A percentile compares a stretch with the other conserved stretches of the same genome.
These are phyloP conservation scores for Arabis alpina DNA, from an alignment of 345 rosid genomes.

Conservation along the genomic window DNA sequence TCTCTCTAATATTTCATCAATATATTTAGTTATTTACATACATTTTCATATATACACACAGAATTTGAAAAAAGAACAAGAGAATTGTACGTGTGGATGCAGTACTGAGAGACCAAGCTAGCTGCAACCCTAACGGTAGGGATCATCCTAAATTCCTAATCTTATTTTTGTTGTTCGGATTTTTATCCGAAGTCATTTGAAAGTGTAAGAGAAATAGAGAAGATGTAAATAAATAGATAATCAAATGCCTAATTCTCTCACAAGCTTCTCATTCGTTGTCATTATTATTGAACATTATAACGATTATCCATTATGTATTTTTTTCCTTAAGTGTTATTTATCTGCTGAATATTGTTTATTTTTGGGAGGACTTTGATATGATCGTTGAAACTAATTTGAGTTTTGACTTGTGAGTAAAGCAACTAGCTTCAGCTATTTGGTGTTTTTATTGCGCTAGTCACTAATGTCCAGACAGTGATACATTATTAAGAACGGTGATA, in stretches of 20 bases:
- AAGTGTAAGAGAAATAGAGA: slow-evolving; percentile 32
- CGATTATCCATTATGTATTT: slow-evolving; percentile 23
- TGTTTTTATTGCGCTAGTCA: no score
- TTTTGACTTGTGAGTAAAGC: not conserved
- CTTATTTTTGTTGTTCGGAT: not conserved
- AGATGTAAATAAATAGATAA: slow-evolving; percentile 38
- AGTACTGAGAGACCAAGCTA: slow-evolving; percentile 32
- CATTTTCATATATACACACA: slow-evolving; percentile 40
- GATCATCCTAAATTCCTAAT: slow-evolving; percentile 25
- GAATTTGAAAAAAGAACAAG: slow-evolving; percentile 77
- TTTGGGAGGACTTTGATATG: not conserved
- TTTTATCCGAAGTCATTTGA: not conserved
- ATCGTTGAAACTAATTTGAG: not conserved
- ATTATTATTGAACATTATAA: not conserved
- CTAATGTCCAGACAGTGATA: no score
- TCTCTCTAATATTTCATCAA: not conserved
- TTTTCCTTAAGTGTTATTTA: not conserved
- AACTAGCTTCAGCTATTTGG: not conserved
- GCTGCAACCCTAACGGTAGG: slow-evolving; percentile 21
- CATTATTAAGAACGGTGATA: no score
- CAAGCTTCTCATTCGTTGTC: slow-evolving; percentile 12
- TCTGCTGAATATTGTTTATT: slow-evolving; percentile 3
- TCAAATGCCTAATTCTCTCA: slow-evolving; percentile 30
- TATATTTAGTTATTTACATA: not conserved
- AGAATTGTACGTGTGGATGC: slow-evolving; percentile 76